Evolutionary conservation across 1,139 yeast genomes (phyloP), one percentile per base, ranked within the genome.

Genomic region (Zhuliangozyma blackwelliae): DNA sequence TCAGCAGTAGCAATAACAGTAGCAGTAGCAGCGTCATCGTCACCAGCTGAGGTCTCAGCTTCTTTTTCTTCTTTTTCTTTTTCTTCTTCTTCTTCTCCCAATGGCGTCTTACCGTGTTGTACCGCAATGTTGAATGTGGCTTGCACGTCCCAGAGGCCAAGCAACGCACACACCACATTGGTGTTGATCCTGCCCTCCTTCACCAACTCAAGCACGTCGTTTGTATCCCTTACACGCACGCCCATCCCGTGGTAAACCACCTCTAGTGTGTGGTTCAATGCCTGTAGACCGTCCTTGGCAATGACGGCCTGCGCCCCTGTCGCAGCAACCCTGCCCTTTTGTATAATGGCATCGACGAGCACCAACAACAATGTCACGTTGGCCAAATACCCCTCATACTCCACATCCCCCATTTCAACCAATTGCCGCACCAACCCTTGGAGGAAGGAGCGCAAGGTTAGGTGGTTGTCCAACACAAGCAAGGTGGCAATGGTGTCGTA

Each of bases 131-230:
- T 49, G 25, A 32, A 40, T 27, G 34, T 52, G 44, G 59, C 59
- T 9, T 45, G 34, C 16, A 65, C 42, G 38, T 64, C 67, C 68
- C 68, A 65, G 26, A 62, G 32, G 3, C 67, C 70, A 28, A 64
- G 39, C 16, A 53, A 45, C 12, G 65, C 55, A 39, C 66, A 63
- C 8, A 65, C 35, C 3, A 61, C 54, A 33, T 68, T 45, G 9
- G 54, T 55, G 3, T 67, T 49, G 3, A 64, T 48, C 13, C 45
- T 44, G 1, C 57, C 62, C 2, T 45, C 39, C n/a, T 42, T 31
- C 1, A 57, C 44, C 16, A 50, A 39, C 2, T 44, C 41, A 4
- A 55, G 43, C 13, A 60, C 33, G 7, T 42, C 51, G 4, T 10
- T 16, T 41, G 37, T 10, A 16, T 16, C 16, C 16, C 16, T 16